Evolutionary conservation across 2,329 filamentous ascomycete genomes (phyloP).

Genomic region (Colletotrichum sp.): DNA sequence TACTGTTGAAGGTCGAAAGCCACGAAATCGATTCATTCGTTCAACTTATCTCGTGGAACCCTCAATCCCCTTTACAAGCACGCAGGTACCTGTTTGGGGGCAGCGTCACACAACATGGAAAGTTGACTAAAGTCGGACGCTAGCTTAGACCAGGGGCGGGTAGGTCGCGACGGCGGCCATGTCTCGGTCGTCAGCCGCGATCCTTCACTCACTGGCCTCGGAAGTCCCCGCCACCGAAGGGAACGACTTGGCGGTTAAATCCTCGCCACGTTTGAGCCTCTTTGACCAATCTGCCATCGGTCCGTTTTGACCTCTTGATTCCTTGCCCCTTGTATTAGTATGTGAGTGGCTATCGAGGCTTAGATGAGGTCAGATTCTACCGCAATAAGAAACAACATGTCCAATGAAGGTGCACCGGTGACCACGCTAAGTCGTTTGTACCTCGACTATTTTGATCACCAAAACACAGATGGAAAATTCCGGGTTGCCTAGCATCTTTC

Average conservation of each 20-base stretch:
- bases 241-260: neutral
- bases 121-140: neutral
- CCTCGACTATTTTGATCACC: neutral
- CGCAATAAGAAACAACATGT: neutral
- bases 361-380: neutral
- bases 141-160: neutral
- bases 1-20: neutral
- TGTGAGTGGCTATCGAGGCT: neutral
- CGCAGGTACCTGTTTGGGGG: fast-evolving
- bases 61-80: fast-evolving
- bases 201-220: neutral
- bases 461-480: neutral
- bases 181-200: neutral
- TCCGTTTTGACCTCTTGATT: neutral
- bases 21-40: neutral
- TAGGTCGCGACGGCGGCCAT: neutral
- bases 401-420: neutral
- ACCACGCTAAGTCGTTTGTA: neutral
- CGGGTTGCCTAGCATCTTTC: neutral
- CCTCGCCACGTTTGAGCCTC: neutral
- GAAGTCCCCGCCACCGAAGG: neutral
- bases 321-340: neutral
- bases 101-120: neutral
- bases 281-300: neutral
- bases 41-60: fast-evolving